Evolutionary conservation across 495 filamentous ascomycete species (phyloP).

Genomic region (Darksidea phi): DNA sequence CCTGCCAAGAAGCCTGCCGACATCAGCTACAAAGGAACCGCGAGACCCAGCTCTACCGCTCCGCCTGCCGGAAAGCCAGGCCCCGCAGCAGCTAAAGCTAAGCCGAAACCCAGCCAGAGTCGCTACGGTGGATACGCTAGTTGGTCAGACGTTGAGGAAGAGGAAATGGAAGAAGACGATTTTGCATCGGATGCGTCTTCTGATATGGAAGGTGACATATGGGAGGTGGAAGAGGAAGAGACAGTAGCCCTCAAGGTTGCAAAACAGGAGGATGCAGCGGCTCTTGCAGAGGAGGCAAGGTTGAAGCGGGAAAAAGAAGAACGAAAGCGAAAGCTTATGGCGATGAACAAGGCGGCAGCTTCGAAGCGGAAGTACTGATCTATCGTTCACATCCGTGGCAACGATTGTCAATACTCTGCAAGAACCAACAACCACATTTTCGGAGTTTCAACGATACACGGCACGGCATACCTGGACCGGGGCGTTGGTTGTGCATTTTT

Average conservation of each 20-base stretch:
- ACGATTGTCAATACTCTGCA: neutral
- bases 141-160: slow-evolving; percentile 43
- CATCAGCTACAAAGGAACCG: slow-evolving; percentile 60
- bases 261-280: slow-evolving; percentile 60
- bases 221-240: slow-evolving; percentile 62
- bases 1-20: slow-evolving; percentile 43
- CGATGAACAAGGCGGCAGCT: slow-evolving; percentile 43
- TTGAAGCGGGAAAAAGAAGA: slow-evolving; percentile 59
- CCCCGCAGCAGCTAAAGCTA: slow-evolving; percentile 28
- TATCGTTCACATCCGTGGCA: neutral
- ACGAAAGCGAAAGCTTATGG: slow-evolving; percentile 52
- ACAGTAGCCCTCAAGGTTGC: slow-evolving; percentile 50
- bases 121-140: slow-evolving; percentile 38
- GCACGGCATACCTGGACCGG: neutral
- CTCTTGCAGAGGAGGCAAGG: slow-evolving; percentile 53
- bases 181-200: slow-evolving; percentile 57
- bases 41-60: slow-evolving; percentile 42
- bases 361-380: slow-evolving; percentile 39
- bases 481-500: neutral
- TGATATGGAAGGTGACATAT: slow-evolving; percentile 66
- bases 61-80: slow-evolving; percentile 40
- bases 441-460: neutral
- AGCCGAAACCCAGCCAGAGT: slow-evolving; percentile 23
- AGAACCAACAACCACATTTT: neutral
- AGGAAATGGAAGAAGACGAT: slow-evolving; percentile 51